Base-by-base conservation (phyloP, 2,329 filamentous ascomycete genomes). In the Fusarium pseudocircinatum region DNA sequence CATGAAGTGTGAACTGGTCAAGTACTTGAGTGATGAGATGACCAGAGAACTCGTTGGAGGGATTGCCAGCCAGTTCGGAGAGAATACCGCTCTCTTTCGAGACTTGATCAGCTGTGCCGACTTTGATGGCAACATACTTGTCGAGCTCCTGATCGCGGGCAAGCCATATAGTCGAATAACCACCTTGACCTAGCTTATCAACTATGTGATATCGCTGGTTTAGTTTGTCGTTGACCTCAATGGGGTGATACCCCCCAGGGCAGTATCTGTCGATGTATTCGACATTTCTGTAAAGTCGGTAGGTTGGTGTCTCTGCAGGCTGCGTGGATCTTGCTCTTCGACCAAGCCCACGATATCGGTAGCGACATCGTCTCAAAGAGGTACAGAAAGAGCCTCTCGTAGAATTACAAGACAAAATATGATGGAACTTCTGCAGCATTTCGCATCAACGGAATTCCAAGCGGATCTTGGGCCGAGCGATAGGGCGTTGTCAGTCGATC, bases 11-110 rank as follows among this genome's bases (percentile, higher is more conserved):
- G 18, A 53, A 53, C 0, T 53, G 18, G 2, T 37, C 24, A 11
- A 37, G 49, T 4, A 37, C 24, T 53, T 1, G 32, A 37, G 32
- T 16, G 24, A 37, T 37, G 32, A 53, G 49, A 4, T 9, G 1
- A 0, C 13, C 9, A 13, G 18, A 22, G 49, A 7, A 37, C 0
- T 37, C 18, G 0, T 37, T 22, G 32, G 9, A 26, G 0, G 13
- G 24, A 53, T 37, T 53, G 0, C 1, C n/a, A 0, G 49, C 32
- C 3, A 37, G 0, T 53, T 37, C 22, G 9, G 37, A 18, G 9
- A 53, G 32, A 37, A 53, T 28, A 0, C 16, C n/a, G 0, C 13
- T 53, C 32, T 53, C 32, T 28, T 53, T 3, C 1, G 49, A 53
- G 12, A 37, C 32, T 28, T 37, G 49, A 1, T 53, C 49, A 16